phyloP scores from a whole-genome alignment of 441 rosid species.

The Bocquillonia castaneifolia region DNA sequence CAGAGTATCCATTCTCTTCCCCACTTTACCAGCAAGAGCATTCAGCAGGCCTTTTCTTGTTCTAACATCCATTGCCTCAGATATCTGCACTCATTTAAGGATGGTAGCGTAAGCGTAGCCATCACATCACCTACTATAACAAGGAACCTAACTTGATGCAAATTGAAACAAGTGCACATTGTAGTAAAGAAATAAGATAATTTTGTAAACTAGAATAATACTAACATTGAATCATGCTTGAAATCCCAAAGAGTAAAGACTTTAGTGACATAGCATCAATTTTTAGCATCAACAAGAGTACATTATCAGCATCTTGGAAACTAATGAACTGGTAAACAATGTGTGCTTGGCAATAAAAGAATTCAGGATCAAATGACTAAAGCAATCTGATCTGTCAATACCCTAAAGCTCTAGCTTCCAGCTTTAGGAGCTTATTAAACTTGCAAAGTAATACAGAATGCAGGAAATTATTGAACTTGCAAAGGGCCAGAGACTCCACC shows the following conservation, averaged over 20 bases:
- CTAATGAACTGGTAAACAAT: background rate
- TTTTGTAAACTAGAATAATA: background rate
- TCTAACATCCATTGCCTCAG: slow-evolving; percentile 95
- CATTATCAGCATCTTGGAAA: background rate
- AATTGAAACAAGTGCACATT: background rate
- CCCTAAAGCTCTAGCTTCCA: background rate
- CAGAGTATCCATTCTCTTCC: slow-evolving; percentile 90
- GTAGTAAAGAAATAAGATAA: background rate
- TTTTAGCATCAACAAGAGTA: background rate
- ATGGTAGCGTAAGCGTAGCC: background rate
- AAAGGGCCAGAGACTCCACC: background rate
- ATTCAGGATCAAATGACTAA: background rate
- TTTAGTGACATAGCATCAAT: background rate
- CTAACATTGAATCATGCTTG: background rate
- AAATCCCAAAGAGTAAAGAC: background rate
- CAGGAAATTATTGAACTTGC: too few relatives aligned
- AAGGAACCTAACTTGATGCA: background rate
- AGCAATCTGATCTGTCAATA: background rate
- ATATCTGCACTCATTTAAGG: slow-evolving; percentile 47
- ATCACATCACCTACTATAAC: background rate
- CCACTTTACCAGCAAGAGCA: slow-evolving; percentile 83
- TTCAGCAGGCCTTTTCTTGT: slow-evolving; percentile 92
- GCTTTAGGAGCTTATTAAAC: background rate
- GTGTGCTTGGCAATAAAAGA: background rate
- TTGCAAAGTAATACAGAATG: background rate